Percentiles rank a stretch among this genome's conserved stretches.
phyloP scores from a whole-genome alignment of 2,329 filamentous ascomycete species.

The Colletotrichum siamense region DNA sequence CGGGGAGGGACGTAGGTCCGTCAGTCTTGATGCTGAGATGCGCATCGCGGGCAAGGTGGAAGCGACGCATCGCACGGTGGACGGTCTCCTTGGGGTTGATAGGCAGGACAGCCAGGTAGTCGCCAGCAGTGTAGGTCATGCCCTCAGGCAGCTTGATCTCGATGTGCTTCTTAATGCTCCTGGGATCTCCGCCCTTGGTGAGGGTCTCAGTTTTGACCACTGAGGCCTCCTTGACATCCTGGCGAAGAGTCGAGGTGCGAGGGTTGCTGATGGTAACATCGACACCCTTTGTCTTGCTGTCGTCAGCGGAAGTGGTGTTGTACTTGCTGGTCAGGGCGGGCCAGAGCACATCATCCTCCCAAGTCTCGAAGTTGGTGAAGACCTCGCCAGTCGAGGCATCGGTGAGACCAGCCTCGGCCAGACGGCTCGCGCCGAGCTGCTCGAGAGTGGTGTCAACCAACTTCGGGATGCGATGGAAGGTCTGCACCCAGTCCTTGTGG shows the following conservation, averaged over 20 bases:
- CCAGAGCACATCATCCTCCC: constrained; percentile 65
- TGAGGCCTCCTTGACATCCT: constrained; percentile 65
- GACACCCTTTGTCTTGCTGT: constrained; percentile 31
- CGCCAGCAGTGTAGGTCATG: constrained; percentile 72
- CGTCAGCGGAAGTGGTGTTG: constrained; percentile 42
- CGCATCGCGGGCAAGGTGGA: constrained; percentile 73
- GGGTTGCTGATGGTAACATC: constrained; percentile 58
- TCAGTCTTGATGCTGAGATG: constrained; percentile 64
- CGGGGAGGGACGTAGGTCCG: constrained; percentile 59
- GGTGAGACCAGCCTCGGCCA: constrained; percentile 54
- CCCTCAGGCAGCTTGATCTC: constrained; percentile 71
- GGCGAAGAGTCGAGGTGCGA: constrained; percentile 61
- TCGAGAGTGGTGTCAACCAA: constrained; percentile 61
- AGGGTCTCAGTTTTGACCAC: constrained; percentile 59
- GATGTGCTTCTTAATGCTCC: constrained; percentile 67
- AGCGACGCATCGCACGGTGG: constrained; percentile 68
- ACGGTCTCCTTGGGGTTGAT: constrained; percentile 70
- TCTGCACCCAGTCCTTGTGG: constrained; percentile 60
- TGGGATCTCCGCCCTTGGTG: constrained; percentile 42
- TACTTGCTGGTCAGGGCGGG: constrained; percentile 54
- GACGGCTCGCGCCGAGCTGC: constrained; percentile 37
- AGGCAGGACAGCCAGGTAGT: constrained; percentile 78
- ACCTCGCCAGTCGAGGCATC: constrained; percentile 71
- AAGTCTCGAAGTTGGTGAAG: constrained; percentile 70
- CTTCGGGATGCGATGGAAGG: constrained; percentile 72